Conservation (phyloP, 1,284 basidiomycete species). For the Calocybe gambosa region DNA sequence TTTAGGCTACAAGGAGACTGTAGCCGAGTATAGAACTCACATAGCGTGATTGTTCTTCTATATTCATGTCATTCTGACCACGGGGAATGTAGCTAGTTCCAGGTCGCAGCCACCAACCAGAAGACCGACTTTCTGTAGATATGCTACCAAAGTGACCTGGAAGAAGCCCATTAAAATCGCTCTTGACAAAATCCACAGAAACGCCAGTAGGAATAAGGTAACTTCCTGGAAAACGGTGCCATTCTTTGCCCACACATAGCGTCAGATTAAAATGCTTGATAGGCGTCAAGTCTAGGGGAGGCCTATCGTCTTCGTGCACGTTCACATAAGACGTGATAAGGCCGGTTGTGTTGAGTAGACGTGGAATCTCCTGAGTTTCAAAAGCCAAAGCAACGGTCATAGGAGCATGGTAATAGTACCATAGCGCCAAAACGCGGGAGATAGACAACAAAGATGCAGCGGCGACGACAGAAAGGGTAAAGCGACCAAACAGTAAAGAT, state of each 20-base stretch:
- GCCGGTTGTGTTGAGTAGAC: slow-evolving; percentile 69
- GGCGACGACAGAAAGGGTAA: slow-evolving; percentile 68
- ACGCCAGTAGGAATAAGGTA: slow-evolving; percentile 85
- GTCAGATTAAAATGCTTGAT: slow-evolving; percentile 68
- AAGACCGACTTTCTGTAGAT: slow-evolving; percentile 15
- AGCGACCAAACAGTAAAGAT: slow-evolving; percentile 68
- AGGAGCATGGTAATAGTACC: slow-evolving; percentile 89
- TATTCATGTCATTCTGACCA: slow-evolving; percentile 86
- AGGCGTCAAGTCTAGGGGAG: slow-evolving; percentile 64
- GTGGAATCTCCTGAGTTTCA: slow-evolving; percentile 76
- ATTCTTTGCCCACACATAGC: slow-evolving; percentile 93
- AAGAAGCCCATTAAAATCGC: slow-evolving; percentile 84
- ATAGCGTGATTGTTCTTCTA: slow-evolving; percentile 74
- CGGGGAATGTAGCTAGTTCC: slow-evolving; percentile 61
- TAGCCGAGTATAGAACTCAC: slow-evolving; percentile 42
- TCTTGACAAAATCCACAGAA: slow-evolving; percentile 82
- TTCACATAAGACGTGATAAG: slow-evolving; percentile 45
- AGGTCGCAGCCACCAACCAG: slow-evolving; percentile 54
- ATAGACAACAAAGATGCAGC: slow-evolving; percentile 66
- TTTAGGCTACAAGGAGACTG: slow-evolving; percentile 8
- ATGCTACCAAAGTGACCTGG: slow-evolving; percentile 70
- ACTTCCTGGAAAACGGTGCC: slow-evolving; percentile 91
- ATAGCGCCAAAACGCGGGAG: slow-evolving; percentile 75
- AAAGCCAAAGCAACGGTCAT: slow-evolving; percentile 71
- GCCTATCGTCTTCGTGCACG: slow-evolving; percentile 42